A percentile compares a stretch with the other conserved stretches of the same genome.
These are phyloP conservation scores for Viola odorata DNA, from an alignment of 345 rosid genomes.

Conservation along the genomic window DNA sequence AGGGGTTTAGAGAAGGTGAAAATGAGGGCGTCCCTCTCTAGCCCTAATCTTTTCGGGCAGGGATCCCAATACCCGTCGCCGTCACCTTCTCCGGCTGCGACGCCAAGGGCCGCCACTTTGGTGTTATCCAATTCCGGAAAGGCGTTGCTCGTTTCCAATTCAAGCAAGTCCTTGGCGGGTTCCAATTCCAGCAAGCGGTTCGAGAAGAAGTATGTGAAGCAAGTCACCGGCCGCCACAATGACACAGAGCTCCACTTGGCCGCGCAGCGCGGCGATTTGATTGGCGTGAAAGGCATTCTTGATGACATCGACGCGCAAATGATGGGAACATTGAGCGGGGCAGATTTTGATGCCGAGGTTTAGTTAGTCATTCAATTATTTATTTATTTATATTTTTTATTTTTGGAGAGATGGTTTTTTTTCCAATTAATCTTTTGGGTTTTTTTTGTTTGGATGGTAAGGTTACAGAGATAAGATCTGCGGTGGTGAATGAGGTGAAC, in stretches of 20 bases:
- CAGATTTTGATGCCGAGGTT: constrained; percentile 76
- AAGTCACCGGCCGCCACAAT: constrained; percentile 89
- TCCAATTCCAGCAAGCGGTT: constrained; percentile 76
- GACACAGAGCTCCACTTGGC: constrained; percentile 96
- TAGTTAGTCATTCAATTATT: not conserved
- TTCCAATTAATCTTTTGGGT: not conserved
- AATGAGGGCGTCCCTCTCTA: constrained; percentile 10
- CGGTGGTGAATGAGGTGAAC: constrained; percentile 82
- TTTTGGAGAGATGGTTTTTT: not conserved
- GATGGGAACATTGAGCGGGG: constrained; percentile 48
- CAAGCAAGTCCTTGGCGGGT: constrained; percentile 44
- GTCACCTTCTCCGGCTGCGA: constrained; percentile 22
- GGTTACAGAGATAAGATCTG: constrained; percentile 64
- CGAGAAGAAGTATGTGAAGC: constrained; percentile 92
- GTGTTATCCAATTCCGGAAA: constrained; percentile 38
- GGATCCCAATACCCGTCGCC: constrained; percentile 38
- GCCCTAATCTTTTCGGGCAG: constrained; percentile 17
- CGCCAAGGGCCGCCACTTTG: constrained; percentile 34
- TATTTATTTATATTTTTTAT: not conserved
- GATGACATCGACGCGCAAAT: constrained; percentile 74
- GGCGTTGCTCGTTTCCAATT: constrained; percentile 40
- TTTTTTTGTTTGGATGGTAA: constrained; percentile 2
- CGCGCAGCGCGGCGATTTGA: constrained; percentile 74
- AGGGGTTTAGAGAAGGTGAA: constrained; percentile 34
- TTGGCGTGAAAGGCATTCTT: constrained; percentile 52